Evolutionary conservation across 2,329 filamentous ascomycete species (phyloP), one percentile per base, ranked within the genome.

Genomic region (Eutypa lata): DNA sequence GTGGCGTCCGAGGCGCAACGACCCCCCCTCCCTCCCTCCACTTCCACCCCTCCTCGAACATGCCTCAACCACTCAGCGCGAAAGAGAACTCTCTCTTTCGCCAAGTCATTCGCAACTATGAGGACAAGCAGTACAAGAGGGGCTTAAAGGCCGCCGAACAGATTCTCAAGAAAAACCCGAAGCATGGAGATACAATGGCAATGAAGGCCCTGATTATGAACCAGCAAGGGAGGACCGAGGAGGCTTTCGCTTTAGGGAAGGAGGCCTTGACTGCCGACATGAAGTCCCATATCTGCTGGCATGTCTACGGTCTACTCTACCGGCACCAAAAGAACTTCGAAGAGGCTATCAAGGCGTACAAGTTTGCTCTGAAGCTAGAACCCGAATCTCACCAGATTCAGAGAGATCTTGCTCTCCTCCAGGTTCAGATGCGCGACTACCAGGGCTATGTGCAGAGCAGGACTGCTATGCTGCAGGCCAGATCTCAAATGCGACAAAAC

Each of bases 231-330:
- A 93, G 96, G 74, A 87, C 88, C 28, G 91, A 96, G 53, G 94
- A 99, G 75, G 95, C 95, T 0, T 99, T 99, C 70, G 84, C 87
- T 45, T 81, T 99, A 54, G 93, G 90, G 66, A 99, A 97, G 76
- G 83, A 91, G 60, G 94, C 95, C 33, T 80, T 99, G 64, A 91
- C 88, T 61, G 91, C 92, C 65, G 92, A 97, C 71, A 97, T 99
- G 92, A 97, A 95, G 77, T 97, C 92, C 65, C 93, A 97, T 74
- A 92, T 99, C 65, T 97, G 92, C 79, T 99, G 94, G 94, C 95
- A 99, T 73, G 94, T 99, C 56, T 99, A 97, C 71, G 94, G 95
- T 31, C 76, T 99, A 61, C 81, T 99, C 48, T 97, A 96, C 75
- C 87, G 93, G 49, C 88, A 90, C 47, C 88, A 89, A 68, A 97